Base-by-base conservation (phyloP, 2,329 filamentous ascomycete species). In the Penicillium sp. region DNA sequence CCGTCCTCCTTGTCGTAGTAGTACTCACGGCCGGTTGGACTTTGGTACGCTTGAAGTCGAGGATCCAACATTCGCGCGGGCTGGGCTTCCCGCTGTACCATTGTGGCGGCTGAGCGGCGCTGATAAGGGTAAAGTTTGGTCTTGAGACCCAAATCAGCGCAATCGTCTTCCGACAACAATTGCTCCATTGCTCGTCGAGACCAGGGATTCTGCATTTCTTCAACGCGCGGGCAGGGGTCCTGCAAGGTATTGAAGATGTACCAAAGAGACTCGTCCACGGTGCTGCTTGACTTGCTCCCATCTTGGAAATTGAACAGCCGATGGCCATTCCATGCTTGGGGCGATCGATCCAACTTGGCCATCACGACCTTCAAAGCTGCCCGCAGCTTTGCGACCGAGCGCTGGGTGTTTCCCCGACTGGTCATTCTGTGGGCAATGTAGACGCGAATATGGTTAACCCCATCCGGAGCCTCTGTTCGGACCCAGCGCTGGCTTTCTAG, bases 81-180 rank as follows among this genome's bases (percentile, higher is more conserved):
- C 22, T 87, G 82, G 6, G 83, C 76, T 74, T 98, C 94, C 54
- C 89, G 87, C 70, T 95, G 89, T 18, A 96, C 77, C 92, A 98
- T 97, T 31, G 89, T 73, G 4, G 90, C 91, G 0, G 89, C 89
- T 1, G 92, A 94, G 46, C 89, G 84, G 52, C 88, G 83, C 72
- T 98, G 94, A 67, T 96, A 96, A 0, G 85, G 82, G 70, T 95
- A 90, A 0, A 97, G 78, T 0, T 77, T 77, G 0, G 91, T 90
- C 58, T 77, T 76, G 27, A 82, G 69, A 35, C 78, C 75, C 51
- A 67, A 47, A 6, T 78, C 66, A 37, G 61, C 61, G 44, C 58
- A 62, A 22, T 65, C 63, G 16, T 64, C 54, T 1, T 47, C 46
- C 2, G 64, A 66, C 13, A 80, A 65, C 27, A 79, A 49, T 31